phyloP scores from a whole-genome alignment of 139 green algal genomes.

The Volvox reticuliferus region DNA sequence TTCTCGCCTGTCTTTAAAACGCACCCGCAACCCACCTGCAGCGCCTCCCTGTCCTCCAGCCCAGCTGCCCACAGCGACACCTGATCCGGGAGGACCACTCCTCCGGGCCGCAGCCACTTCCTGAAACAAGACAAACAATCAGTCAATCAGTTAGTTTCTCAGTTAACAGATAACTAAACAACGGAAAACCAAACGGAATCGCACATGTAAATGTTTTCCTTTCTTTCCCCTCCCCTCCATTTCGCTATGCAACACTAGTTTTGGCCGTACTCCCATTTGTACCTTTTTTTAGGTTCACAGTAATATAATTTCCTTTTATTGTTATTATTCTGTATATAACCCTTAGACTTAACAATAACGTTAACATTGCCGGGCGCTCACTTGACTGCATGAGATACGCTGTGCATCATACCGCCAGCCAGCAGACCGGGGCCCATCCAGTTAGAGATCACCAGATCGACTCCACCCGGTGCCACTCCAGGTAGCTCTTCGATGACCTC shows the following conservation, averaged over 20 bases:
- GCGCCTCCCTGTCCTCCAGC: constrained; percentile 87
- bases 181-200: no score
- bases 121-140: no score
- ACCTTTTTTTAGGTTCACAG: no score
- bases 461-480: constrained; percentile 12
- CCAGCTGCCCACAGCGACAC: constrained; percentile 62
- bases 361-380: no score
- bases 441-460: constrained; percentile 81
- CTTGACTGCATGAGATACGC: neutral
- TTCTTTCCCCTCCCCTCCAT: no score
- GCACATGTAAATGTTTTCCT: neutral
- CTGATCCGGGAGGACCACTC: constrained; percentile 74
- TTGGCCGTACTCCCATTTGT: no score
- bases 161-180: neutral
- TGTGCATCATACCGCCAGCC: constrained; percentile 55
- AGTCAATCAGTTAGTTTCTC: neutral
- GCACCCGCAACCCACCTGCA: neutral
- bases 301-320: no score
- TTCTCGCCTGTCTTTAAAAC: neutral
- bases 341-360: no score
- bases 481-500: constrained; percentile 23
- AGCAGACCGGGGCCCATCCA: constrained; percentile 81
- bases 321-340: no score
- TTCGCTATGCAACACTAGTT: no score
- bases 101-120: constrained; percentile 71